Evolutionary conservation across 2,329 filamentous ascomycete genomes (phyloP).

Genomic region (Xylariaceae sp.): DNA sequence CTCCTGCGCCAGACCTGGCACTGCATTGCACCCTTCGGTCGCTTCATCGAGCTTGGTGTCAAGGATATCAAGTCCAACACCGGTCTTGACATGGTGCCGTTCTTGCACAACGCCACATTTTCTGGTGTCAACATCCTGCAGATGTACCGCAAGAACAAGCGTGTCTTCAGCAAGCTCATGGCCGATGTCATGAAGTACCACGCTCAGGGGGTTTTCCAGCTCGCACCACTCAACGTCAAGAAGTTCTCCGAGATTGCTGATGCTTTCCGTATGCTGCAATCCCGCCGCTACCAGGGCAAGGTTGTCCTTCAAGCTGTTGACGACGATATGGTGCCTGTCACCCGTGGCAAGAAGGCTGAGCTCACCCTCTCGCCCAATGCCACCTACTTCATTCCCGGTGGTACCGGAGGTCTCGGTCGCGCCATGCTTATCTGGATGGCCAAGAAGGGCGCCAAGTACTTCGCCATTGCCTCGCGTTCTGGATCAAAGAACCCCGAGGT

Average conservation of each 20-base stretch:
- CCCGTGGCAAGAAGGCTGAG: conserved; percentile 25
- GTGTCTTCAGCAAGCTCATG: conserved; percentile 26
- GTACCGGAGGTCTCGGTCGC: conserved; percentile 33
- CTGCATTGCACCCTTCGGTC: conserved; percentile 28
- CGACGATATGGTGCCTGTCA: conserved; percentile 24
- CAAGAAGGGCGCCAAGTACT: conserved; percentile 31
- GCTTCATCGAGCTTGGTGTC: conserved; percentile 28
- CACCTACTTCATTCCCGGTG: conserved; percentile 35
- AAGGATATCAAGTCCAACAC: conserved; percentile 31
- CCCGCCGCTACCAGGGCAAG: conserved; percentile 25
- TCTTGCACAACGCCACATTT: conserved; percentile 28
- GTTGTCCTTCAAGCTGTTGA: conserved; percentile 26
- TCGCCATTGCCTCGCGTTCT: conserved; percentile 30
- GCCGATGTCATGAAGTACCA: conserved; percentile 24
- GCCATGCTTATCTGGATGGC: conserved; percentile 33
- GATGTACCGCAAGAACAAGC: conserved; percentile 29
- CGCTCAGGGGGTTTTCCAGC: conserved; percentile 24
- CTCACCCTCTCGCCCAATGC: conserved; percentile 25
- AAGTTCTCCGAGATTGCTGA: conserved; percentile 29
- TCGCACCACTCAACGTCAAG: conserved; percentile 27
- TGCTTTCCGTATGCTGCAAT: conserved; percentile 28
- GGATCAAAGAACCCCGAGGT: conserved; percentile 26
- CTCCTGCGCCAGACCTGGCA: conserved; percentile 29
- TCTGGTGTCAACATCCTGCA: conserved; percentile 28
- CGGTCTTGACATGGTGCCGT: conserved; percentile 29